Conservation (phyloP, 2,329 filamentous ascomycete species). For the Fusarium sp. region DNA sequence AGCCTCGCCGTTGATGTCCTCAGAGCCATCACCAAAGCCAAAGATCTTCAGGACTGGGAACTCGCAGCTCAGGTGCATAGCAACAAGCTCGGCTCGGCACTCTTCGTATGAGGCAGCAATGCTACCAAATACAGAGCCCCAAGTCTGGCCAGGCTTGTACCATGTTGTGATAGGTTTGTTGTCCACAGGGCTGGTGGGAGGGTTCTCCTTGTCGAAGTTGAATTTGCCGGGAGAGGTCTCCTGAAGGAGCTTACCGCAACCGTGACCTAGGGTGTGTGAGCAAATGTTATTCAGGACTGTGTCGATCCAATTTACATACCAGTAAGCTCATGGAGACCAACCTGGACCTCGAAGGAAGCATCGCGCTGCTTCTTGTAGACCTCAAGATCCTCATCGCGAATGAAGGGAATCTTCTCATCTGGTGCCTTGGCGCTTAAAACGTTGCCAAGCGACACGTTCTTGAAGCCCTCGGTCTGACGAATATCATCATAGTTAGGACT, state of each 20-base stretch:
- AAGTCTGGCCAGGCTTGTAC: conserved; percentile 96
- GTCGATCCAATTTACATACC: conserved; percentile 50
- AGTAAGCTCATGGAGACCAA: conserved; percentile 90
- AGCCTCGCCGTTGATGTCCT: conserved; percentile 79
- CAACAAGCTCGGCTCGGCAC: conserved; percentile 93
- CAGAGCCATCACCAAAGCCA: conserved; percentile 83
- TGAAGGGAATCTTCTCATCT: conserved; percentile 93
- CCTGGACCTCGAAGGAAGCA: conserved; percentile 92
- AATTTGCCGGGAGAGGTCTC: conserved; percentile 84
- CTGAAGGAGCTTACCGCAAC: conserved; percentile 92
- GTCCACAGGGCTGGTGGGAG: conserved; percentile 84
- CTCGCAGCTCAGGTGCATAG: conserved; percentile 91
- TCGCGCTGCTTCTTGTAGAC: conserved; percentile 88
- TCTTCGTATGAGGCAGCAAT: conserved; percentile 93
- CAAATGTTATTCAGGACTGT: neutral
- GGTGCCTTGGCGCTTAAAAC: conserved; percentile 91
- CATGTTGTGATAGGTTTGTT: conserved; percentile 81
- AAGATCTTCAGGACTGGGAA: conserved; percentile 92
- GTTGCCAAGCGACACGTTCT: conserved; percentile 94
- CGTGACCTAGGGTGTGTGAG: conserved; percentile 71
- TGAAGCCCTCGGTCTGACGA: conserved; percentile 86
- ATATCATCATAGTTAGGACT: conserved; percentile 80
- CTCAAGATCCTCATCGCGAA: conserved; percentile 80
- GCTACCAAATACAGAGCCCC: conserved; percentile 91
- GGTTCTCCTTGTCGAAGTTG: conserved; percentile 89